These are phyloP conservation scores for Skeletonema marinoi DNA, from an alignment of 108 stramenopile species.

Conservation along the genomic window DNA sequence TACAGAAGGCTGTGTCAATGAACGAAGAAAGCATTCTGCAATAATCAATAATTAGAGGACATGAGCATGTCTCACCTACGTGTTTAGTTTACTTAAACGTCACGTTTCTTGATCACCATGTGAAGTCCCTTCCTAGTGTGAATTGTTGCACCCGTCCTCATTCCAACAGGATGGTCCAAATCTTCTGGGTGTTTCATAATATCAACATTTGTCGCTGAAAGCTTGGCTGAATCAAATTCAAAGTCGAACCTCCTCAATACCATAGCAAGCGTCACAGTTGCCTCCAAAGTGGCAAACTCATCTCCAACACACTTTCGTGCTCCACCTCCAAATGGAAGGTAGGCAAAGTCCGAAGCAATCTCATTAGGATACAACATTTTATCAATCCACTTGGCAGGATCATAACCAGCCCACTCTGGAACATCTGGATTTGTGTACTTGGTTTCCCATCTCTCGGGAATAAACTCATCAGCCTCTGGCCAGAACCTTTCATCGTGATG, in stretches of 20 bases:
- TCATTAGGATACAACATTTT: constrained; percentile 93
- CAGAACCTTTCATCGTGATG: constrained; percentile 92
- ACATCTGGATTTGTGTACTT: constrained; percentile 84
- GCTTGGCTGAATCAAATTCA: constrained; percentile 77
- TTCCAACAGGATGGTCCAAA: constrained; percentile 92
- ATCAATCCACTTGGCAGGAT: constrained; percentile 84
- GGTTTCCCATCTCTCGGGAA: constrained; percentile 88
- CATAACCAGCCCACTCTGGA: constrained; percentile 92
- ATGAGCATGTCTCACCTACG: no score
- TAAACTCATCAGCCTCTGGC: constrained; percentile 89
- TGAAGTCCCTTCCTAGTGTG: constrained; percentile 92
- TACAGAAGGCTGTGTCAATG: no score
- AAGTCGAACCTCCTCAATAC: constrained; percentile 92
- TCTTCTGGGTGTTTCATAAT: constrained; percentile 57
- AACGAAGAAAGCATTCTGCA: no score
- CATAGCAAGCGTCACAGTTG: constrained; percentile 91
- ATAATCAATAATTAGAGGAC: no score
- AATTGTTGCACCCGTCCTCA: constrained; percentile 96
- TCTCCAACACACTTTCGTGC: constrained; percentile 96
- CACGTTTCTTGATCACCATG: constrained; percentile 81
- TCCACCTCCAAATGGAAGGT: constrained; percentile 91
- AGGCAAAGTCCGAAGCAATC: constrained; percentile 89
- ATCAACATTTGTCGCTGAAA: constrained; percentile 35
- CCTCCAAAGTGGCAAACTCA: constrained; percentile 95
- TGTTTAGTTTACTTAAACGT: neutral